Base-by-base conservation (phyloP, 176 grass and related monocot genomes). In the Oropetium thomaeum region DNA sequence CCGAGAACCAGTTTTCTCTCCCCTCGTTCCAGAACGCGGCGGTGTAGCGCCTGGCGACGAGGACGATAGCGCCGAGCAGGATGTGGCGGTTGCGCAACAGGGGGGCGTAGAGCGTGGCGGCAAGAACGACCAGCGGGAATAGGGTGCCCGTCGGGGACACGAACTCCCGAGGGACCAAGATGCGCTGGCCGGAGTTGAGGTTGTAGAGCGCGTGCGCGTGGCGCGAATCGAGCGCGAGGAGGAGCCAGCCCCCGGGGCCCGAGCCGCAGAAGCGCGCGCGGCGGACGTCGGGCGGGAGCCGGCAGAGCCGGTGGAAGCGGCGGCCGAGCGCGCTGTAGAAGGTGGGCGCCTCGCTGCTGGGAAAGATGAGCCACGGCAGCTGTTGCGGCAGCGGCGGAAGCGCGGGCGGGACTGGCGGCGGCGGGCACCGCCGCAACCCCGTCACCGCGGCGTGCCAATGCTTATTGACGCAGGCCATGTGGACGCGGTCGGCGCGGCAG, bases 331-430 rank as follows among this genome's bases (percentile, higher is more conserved):
- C 4, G 69, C 74, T 79, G 67, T 62, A 87, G 80, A 87, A 83
- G 68, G 52, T 31, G 34, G 71, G 85, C 79, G 43, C n/a, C 9
- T 51, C 14, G 28, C 80, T 35, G 85, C 10, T 53, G 48, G 85
- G 85, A 62, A 87, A 59, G 80, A 83, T 73, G 60, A 83, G 68
- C 39, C 61, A 87, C 41, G 80, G 80, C 57, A 87, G 79, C 74
- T 77, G 65, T 19, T 57, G 65, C 42, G 66, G 59, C 15, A 73
- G 60, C 16, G 45, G 28, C 39, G 68, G 67, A n/a, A n/a, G n/a
- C n/a, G n/a, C n/a, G n/a, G n/a, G n/a, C n/a, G n/a, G n/a, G n/a
- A n/a, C n/a, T n/a, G n/a, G n/a, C n/a, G n/a, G 28, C 39, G 68
- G 67, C 17, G 38, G 19, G 17, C 67, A 40, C 12, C 68, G 47